Percentiles rank a stretch among this genome's conserved stretches.
Conservation (phyloP, 805 yeast genomes). For the Starmerella floris region DNA sequence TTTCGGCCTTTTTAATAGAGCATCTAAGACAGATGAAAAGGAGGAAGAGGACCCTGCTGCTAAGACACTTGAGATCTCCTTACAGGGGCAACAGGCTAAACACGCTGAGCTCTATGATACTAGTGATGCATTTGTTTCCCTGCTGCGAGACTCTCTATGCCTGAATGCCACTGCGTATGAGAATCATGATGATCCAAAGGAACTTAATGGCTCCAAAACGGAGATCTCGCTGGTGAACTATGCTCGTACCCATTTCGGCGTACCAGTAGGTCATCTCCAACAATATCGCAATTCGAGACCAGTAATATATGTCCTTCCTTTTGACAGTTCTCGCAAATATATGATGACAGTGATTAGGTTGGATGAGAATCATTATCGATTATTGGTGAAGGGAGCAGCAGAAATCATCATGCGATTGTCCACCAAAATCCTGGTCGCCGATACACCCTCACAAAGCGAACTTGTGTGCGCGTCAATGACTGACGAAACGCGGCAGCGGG, state of each 20-base stretch:
- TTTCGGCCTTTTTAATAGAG: too few species aligned
- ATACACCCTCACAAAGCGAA: background rate
- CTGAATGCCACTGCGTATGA: slow-evolving; percentile 88
- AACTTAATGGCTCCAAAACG: slow-evolving; percentile 82
- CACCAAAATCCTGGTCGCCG: slow-evolving; percentile 22
- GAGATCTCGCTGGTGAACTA: slow-evolving; percentile 74
- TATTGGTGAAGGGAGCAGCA: slow-evolving; percentile 86
- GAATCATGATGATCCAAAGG: slow-evolving; percentile 34
- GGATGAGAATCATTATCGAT: slow-evolving; percentile 35
- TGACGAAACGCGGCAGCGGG: background rate
- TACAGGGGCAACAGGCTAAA: background rate
- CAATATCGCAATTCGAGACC: slow-evolving; percentile 32
- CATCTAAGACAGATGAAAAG: background rate
- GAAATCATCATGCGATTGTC: slow-evolving; percentile 66
- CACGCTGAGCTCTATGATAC: background rate
- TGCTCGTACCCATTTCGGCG: slow-evolving; percentile 44
- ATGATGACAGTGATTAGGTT: slow-evolving; percentile 60
- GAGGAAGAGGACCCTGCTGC: background rate
- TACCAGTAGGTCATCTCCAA: slow-evolving; percentile 34
- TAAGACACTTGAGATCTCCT: background rate
- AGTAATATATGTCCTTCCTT: slow-evolving; percentile 66
- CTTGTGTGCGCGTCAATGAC: background rate
- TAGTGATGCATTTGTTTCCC: background rate
- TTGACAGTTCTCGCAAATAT: slow-evolving; percentile 88
- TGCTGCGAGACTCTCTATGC: slow-evolving; percentile 45